Evolutionary conservation across 345 rosid genomes (phyloP).

Genomic region (Ceriops zippeliana): DNA sequence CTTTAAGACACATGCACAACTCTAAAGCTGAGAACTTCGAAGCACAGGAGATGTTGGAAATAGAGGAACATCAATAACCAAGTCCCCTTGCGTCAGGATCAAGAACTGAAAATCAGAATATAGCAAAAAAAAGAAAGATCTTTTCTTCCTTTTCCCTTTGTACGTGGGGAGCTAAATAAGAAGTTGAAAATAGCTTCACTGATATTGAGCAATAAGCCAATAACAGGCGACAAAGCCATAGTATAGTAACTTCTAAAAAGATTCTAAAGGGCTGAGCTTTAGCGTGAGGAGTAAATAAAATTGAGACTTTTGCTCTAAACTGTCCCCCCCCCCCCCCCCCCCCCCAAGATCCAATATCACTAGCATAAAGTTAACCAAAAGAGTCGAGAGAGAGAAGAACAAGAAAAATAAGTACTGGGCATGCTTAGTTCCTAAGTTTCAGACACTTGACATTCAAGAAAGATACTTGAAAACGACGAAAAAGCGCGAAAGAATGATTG

Average conservation of each 20-base stretch:
- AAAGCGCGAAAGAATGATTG: too few relatives aligned
- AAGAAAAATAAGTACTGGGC: not conserved
- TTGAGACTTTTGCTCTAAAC: constrained; percentile 20
- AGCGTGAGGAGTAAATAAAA: constrained; percentile 28
- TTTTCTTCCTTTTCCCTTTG: not conserved
- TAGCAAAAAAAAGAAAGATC: not conserved
- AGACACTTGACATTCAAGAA: constrained; percentile 25
- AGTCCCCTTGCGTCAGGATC: not conserved
- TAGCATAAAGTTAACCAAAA: constrained; percentile 6
- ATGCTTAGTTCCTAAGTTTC: constrained; percentile 41
- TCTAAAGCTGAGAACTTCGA: constrained; percentile 13
- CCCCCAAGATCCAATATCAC: constrained; percentile 33
- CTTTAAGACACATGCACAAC: not conserved
- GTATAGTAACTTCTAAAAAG: constrained; percentile 15
- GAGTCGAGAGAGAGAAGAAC: constrained; percentile 6
- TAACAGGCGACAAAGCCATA: constrained; percentile 21
- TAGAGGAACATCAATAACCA: too few relatives aligned
- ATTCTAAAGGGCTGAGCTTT: constrained; percentile 1
- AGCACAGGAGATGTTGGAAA: not conserved
- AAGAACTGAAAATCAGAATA: not conserved
- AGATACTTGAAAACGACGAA: constrained; percentile 7
- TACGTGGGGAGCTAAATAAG: not conserved
- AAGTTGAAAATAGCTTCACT: not conserved
- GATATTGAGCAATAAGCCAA: too few relatives aligned
- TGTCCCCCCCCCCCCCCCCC: not conserved